Evolutionary conservation across 1,284 basidiomycete genomes (phyloP).

Genomic region (Cryptococcus maquisensis): DNA sequence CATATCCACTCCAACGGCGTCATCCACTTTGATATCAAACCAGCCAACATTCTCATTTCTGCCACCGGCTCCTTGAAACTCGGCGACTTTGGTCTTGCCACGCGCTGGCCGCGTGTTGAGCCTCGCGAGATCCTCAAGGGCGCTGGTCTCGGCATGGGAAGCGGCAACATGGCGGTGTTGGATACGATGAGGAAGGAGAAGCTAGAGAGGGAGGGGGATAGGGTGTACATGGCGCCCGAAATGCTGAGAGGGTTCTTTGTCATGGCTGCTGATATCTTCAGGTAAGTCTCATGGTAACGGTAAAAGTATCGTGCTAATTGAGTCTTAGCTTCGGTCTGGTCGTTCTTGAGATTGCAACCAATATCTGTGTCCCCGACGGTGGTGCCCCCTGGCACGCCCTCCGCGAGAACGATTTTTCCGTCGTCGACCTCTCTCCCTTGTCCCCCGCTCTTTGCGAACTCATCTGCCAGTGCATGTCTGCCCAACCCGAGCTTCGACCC

Average conservation of each 20-base stretch:
- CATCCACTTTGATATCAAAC: conserved; percentile 96
- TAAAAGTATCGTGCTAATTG: background rate
- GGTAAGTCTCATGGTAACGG: conserved; percentile 55
- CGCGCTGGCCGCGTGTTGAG: conserved; percentile 65
- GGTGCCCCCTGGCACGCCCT: conserved; percentile 92
- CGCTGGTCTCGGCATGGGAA: conserved; percentile 42
- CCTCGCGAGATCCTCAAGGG: conserved; percentile 47
- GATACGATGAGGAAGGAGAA: conserved; percentile 40
- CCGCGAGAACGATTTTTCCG: conserved; percentile 84
- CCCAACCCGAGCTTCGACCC: conserved; percentile 62
- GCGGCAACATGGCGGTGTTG: conserved; percentile 16
- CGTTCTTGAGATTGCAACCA: conserved; percentile 89
- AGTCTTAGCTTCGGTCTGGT: conserved; percentile 81
- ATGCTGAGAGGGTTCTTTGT: conserved; percentile 87
- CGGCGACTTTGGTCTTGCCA: conserved; percentile 97
- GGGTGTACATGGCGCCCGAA: conserved; percentile 97
- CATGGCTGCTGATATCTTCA: conserved; percentile 94
- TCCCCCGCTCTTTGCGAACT: conserved; percentile 68
- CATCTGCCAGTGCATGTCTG: conserved; percentile 73
- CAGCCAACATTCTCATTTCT: conserved; percentile 93
- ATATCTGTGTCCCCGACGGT: conserved; percentile 93
- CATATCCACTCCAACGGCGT: conserved; percentile 87
- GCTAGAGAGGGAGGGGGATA: conserved; percentile 90
- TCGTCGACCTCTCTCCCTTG: conserved; percentile 69
- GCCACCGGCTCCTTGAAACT: conserved; percentile 88